Percentiles rank a stretch among this genome's conserved stretches.
These are phyloP conservation scores for Aureobasidium uvarum DNA, from an alignment of 2,329 filamentous ascomycete genomes.

Conservation along the genomic window DNA sequence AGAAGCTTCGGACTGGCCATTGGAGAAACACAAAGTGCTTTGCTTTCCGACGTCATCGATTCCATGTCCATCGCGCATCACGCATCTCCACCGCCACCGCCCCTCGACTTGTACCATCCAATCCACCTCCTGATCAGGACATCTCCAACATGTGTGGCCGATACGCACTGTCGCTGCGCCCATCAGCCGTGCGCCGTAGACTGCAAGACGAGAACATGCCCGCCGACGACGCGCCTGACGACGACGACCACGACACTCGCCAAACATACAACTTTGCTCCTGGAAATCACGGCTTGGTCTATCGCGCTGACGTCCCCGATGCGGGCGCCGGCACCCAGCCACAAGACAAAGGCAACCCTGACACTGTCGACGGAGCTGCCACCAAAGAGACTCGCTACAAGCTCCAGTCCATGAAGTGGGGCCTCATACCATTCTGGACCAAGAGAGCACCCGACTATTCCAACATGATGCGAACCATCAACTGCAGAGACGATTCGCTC, in stretches of 20 bases:
- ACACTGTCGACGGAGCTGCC: slow-evolving; percentile 30
- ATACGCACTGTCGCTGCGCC: slow-evolving; percentile 60
- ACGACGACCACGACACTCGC: slow-evolving; percentile 69
- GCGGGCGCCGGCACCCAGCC: slow-evolving; percentile 46
- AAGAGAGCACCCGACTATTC: slow-evolving; percentile 77
- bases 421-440: slow-evolving; percentile 89
- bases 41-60: slow-evolving; percentile 4
- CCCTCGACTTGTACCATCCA: neutral
- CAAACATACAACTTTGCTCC: slow-evolving; percentile 93
- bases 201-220: slow-evolving; percentile 72
- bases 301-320: slow-evolving; percentile 70
- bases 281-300: slow-evolving; percentile 79
- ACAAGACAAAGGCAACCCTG: slow-evolving; percentile 28
- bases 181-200: slow-evolving; percentile 70
- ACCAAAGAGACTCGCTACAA: slow-evolving; percentile 62
- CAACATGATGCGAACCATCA: slow-evolving; percentile 82
- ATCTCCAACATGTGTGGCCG: slow-evolving; percentile 61
- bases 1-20: neutral
- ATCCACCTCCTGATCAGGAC: neutral
- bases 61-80: neutral
- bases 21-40: neutral
- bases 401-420: slow-evolving; percentile 94
- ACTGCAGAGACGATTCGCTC: slow-evolving; percentile 88
- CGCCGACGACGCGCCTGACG: slow-evolving; percentile 63
- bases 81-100: neutral